Base-by-base conservation (phyloP, 176 grass and related monocot species). In the Avena insularis region DNA sequence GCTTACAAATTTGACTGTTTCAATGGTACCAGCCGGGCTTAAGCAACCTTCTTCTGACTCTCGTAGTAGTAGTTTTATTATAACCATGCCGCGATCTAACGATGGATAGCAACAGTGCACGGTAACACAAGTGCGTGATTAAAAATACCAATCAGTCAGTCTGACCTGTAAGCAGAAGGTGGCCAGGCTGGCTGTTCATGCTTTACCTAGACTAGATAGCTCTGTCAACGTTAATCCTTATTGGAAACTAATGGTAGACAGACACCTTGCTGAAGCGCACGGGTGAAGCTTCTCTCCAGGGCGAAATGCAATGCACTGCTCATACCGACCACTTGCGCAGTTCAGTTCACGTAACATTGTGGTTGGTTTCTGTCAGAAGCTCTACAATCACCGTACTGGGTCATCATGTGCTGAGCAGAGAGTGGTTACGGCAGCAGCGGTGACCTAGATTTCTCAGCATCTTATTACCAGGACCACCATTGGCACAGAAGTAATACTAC, bases 1-100 rank as follows among this genome's bases (percentile, higher is more conserved):
- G 47, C 12, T 53, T 2, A 15, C 73, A 70, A 25, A 62, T 82
- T 66, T 68, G 75, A 84, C 76, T 1, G 1, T 80, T 80, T 83
- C 5, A 43, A 43, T 43, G 40, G 40, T 43, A 43, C 40, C 40
- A 43, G 40, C 6, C 40, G 40, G 40, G 40, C 40, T 43, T 43
- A 43, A 43, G 40, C 40, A 43, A 43, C 40, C 40, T 43, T 43
- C 40, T 5, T 43, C 40, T 43, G 40, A 43, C 40, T 43, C 40
- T 43, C 40, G 6, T 43, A 43, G 23, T 23, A 23, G 23, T 23
- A 23, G 23, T 23, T 23, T 40, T 40, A 6, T 0, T 40, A 6
- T 40, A 40, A 40, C 38, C 38, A 40, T 40, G 38, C 38, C 38
- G 6, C 6, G 38, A 40, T 40, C 38, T 40, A 40, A 57, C 35